Evolutionary conservation across 371 early-diverging fungal genomes (phyloP).

Genomic region (Mortierella sp.): DNA sequence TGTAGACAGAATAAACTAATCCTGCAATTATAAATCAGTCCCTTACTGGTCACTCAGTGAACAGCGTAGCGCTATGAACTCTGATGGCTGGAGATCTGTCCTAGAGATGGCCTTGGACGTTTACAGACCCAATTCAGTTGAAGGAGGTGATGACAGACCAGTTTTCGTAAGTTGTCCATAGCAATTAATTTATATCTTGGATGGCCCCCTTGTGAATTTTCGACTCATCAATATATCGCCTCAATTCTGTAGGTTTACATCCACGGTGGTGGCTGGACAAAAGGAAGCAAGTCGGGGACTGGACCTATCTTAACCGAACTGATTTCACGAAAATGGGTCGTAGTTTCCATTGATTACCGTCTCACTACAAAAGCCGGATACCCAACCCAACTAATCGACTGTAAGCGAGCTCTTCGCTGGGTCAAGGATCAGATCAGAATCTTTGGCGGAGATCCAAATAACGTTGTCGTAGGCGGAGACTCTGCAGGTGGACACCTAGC

Average conservation of each 20-base stretch:
- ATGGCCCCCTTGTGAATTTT: neutral
- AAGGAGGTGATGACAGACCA: constrained; percentile 59
- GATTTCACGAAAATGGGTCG: constrained; percentile 65
- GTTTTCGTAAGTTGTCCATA: constrained; percentile 34
- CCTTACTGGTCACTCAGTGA: constrained; percentile 71
- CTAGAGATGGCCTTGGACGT: constrained; percentile 43
- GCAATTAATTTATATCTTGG: no score
- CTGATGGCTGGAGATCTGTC: constrained; percentile 44
- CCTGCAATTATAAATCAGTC: constrained; percentile 47
- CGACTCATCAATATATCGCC: neutral
- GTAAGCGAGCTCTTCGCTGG: constrained; percentile 83
- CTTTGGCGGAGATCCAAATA: constrained; percentile 80
- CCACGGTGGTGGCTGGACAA: constrained; percentile 72
- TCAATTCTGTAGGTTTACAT: constrained; percentile 62
- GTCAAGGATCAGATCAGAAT: constrained; percentile 67
- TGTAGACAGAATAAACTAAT: neutral
- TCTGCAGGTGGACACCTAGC: constrained; percentile 81
- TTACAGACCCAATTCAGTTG: constrained; percentile 28
- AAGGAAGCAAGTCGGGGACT: constrained; percentile 61
- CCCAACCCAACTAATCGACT: constrained; percentile 76
- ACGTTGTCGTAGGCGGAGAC: constrained; percentile 75
- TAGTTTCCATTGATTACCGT: constrained; percentile 78
- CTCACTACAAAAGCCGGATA: constrained; percentile 68
- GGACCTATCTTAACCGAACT: constrained; percentile 62
- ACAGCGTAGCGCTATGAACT: constrained; percentile 15